Base-by-base conservation (phyloP, 1,139 yeast genomes). In the Blastobotrys buckinghamii region DNA sequence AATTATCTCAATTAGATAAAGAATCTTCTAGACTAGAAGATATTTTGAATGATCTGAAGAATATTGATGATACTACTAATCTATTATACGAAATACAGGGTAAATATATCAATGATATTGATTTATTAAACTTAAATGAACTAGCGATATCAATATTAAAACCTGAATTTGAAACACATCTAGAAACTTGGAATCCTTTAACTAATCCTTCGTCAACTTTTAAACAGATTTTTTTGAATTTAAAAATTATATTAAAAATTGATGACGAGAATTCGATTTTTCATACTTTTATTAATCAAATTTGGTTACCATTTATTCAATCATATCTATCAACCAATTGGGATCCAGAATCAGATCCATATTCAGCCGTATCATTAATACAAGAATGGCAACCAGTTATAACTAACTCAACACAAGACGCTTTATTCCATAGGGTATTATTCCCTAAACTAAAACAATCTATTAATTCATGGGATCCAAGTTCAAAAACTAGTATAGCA, bases 301-400 rank as follows among this genome's bases (percentile, higher is more conserved):
- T 60, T 6, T 72, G 77, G 75, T 56, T 61, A 1, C 67, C 70
- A 1, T 66, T 64, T 22, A 55, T 74, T 1, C 51, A 59, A 6
- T 42, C 58, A 0, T 62, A 61, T 20, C 61, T 72, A 19, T 43
- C 53, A n/a, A 50, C 59, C 8, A 55, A 61, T 6, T 76, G 79
- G 70, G 50, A 57, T 22, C 58, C 66, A 62, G 12, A 50, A 65
- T 6, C 9, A 16, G 26, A 53, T 68, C 48, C 68, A 0, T 57
- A 59, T 7, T 41, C 63, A 2, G 65, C 63, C 1, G 49, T 67
- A 7, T 45, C 59, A 3, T 47, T 68, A 13, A 50, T 68, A 2
- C 70, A 77, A 29, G 76, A 74, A 34, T 76, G 78, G 72, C 67
- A 66, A 36, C 62, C 63, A 0, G 53, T 76, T 0, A 49, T 78